A percentile compares a stretch with the other conserved stretches of the same genome.
These are phyloP conservation scores for Candida tallmaniae DNA, from an alignment of 805 yeast genomes.

Conservation along the genomic window DNA sequence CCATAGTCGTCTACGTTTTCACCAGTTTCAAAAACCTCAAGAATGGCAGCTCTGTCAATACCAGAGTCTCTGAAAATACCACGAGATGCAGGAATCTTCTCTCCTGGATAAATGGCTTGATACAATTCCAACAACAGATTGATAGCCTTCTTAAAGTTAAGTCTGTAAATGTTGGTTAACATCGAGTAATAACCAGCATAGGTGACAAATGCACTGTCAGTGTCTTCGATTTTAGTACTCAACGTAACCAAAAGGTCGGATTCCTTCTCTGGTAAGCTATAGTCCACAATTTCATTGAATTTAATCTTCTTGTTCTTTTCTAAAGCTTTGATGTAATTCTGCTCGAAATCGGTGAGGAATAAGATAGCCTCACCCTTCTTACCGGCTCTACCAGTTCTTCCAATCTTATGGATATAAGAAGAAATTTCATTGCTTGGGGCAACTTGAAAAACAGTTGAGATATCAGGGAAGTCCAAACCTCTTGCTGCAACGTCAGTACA, in stretches of 20 bases:
- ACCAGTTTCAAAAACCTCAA: constrained; percentile 5
- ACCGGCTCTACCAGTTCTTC: constrained; percentile 95
- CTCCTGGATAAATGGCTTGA: constrained; percentile 5
- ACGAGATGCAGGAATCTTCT: constrained; percentile 5
- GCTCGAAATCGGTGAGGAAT: constrained; percentile 54
- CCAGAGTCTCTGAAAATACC: neutral
- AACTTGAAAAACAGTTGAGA: constrained; percentile 78
- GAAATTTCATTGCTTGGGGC: constrained; percentile 71
- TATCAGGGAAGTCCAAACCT: constrained; percentile 92
- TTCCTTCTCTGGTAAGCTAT: constrained; percentile 34
- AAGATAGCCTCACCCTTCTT: constrained; percentile 66
- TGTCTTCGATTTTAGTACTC: constrained; percentile 6
- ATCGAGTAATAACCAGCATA: constrained; percentile 22
- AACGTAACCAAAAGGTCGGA: constrained; percentile 12
- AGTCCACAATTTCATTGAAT: constrained; percentile 42
- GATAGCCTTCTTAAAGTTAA: constrained; percentile 6
- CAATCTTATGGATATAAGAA: constrained; percentile 89
- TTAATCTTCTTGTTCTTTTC: constrained; percentile 47
- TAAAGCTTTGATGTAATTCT: constrained; percentile 49
- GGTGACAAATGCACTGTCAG: constrained; percentile 8
- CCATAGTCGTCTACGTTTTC: constrained; percentile 1
- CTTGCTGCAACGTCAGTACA: constrained; percentile 94
- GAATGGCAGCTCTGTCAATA: constrained; percentile 2
- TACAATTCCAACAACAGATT: constrained; percentile 6
- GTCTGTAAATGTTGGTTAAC: constrained; percentile 17